A percentile compares a stretch with the other conserved stretches of the same genome.
phyloP scores from a whole-genome alignment of 257 asterid species.

The Euphrasia confusa region DNA sequence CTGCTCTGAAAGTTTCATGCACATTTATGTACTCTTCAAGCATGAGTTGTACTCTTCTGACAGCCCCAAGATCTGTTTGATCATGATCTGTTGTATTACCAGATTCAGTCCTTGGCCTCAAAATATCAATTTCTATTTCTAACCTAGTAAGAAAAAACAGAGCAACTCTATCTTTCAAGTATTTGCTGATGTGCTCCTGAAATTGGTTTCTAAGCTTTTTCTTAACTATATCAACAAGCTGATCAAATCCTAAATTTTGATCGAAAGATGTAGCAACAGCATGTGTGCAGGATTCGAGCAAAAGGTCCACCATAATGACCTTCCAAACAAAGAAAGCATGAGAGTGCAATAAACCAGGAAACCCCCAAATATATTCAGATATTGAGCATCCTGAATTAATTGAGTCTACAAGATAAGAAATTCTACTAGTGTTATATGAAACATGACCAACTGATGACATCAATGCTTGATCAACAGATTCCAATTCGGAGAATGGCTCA shows the following conservation, averaged over 20 bases:
- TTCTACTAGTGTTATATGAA: slow-evolving; percentile 46
- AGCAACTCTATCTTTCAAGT: slow-evolving; percentile 75
- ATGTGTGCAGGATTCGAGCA: slow-evolving; percentile 79
- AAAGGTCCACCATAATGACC: slow-evolving; percentile 68
- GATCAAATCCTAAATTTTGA: slow-evolving; percentile 83
- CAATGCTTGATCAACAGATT: slow-evolving; percentile 64
- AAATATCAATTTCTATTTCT: slow-evolving; percentile 56
- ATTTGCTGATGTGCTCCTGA: slow-evolving; percentile 65
- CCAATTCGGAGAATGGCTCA: slow-evolving; percentile 82
- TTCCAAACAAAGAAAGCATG: slow-evolving; percentile 89
- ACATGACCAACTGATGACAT: slow-evolving; percentile 39
- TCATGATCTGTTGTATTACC: slow-evolving; percentile 33
- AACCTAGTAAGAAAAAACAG: slow-evolving; percentile 54
- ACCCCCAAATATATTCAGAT: slow-evolving; percentile 74
- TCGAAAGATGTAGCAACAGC: slow-evolving; percentile 63
- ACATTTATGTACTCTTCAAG: slow-evolving; percentile 88
- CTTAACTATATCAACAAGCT: slow-evolving; percentile 71
- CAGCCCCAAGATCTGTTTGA: slow-evolving; percentile 38
- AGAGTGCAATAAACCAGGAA: slow-evolving; percentile 49
- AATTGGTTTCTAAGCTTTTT: slow-evolving; percentile 56
- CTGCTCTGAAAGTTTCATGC: slow-evolving; percentile 86
- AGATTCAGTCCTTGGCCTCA: slow-evolving; percentile 48
- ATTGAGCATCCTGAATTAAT: slow-evolving; percentile 63
- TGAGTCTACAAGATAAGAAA: slow-evolving; percentile 53
- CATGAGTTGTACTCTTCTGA: slow-evolving; percentile 56